A percentile compares a stretch with the other conserved stretches of the same genome.
Evolutionary conservation across 305 asterid species (phyloP).

Genomic region (Fraxinus platypoda): DNA sequence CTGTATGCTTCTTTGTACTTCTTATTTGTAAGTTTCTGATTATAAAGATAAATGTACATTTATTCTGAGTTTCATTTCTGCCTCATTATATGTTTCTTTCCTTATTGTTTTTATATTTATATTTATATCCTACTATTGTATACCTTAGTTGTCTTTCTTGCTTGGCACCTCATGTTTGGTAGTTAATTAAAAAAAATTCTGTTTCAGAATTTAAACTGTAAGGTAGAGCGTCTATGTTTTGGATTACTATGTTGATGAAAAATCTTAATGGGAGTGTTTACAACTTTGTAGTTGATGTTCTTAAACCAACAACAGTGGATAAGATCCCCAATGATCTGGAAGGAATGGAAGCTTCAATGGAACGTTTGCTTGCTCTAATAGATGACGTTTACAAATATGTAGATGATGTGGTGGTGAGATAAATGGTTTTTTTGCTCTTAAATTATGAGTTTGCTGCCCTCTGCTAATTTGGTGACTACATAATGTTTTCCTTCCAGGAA

Average conservation of each 20-base stretch:
- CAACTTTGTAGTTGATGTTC: slow-evolving; percentile 61
- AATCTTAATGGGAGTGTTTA: slow-evolving; percentile 11
- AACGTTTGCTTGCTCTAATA: slow-evolving; percentile 70
- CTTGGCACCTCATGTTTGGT: background rate
- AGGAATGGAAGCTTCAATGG: slow-evolving; percentile 90
- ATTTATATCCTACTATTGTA: background rate
- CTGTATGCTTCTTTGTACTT: background rate
- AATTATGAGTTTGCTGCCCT: background rate
- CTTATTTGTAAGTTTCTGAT: background rate
- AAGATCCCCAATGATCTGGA: slow-evolving; percentile 84
- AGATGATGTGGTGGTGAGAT: slow-evolving; percentile 88
- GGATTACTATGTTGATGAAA: background rate
- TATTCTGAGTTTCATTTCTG: background rate
- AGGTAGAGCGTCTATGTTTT: background rate
- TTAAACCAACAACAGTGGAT: slow-evolving; percentile 68
- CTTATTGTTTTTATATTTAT: background rate
- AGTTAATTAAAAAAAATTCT: background rate
- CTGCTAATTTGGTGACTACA: slow-evolving; percentile 3
- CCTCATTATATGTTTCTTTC: background rate
- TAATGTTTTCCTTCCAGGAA: slow-evolving; percentile 46
- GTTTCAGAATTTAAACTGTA: background rate
- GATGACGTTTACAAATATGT: slow-evolving; percentile 80
- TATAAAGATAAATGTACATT: background rate
- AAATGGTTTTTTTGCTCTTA: background rate
- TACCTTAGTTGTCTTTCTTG: background rate